Percentiles rank a stretch among this genome's conserved stretches.
Conservation (phyloP, 768 basidiomycete genomes). For the Gloeopeniophorella convolvens region DNA sequence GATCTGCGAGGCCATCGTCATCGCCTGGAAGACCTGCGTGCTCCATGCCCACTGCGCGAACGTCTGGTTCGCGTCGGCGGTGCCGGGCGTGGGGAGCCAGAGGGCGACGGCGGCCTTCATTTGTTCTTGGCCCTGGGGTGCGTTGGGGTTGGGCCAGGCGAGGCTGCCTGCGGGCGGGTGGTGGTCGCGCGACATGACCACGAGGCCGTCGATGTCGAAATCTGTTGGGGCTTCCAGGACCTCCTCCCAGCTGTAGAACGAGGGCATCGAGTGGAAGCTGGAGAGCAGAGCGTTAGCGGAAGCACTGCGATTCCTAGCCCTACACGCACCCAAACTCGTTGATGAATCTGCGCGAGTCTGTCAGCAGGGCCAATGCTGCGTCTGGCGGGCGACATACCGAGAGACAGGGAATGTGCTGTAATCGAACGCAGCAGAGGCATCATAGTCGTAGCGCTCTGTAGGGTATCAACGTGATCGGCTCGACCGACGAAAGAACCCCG, state of each 20-base stretch:
- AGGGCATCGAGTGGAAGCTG: conserved; percentile 56
- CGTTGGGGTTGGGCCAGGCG: conserved; percentile 50
- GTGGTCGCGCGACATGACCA: conserved; percentile 49
- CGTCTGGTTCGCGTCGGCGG: conserved; percentile 44
- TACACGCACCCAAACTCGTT: conserved; percentile 36
- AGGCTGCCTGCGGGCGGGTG: conserved; percentile 49
- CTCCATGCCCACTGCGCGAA: conserved; percentile 62
- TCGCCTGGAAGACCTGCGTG: conserved; percentile 53
- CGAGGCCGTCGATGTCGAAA: conserved; percentile 52
- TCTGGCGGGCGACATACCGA: conserved; percentile 26
- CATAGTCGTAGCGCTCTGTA: conserved; percentile 52
- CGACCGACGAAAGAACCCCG: no score
- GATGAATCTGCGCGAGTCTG: conserved; percentile 35
- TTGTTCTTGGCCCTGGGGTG: conserved; percentile 44
- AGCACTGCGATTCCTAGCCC: not conserved
- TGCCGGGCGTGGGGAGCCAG: conserved; percentile 50
- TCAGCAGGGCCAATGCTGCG: not conserved
- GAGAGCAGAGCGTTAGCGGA: no score
- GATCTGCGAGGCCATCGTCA: conserved; percentile 54
- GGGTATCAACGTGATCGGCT: no score
- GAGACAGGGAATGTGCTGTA: conserved; percentile 46
- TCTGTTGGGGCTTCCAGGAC: conserved; percentile 44
- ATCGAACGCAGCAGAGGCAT: conserved; percentile 45
- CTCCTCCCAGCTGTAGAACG: conserved; percentile 56
- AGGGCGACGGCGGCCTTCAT: conserved; percentile 45